These are phyloP conservation scores for Psilocybe sp. DNA, from an alignment of 768 basidiomycete genomes.

Conservation along the genomic window DNA sequence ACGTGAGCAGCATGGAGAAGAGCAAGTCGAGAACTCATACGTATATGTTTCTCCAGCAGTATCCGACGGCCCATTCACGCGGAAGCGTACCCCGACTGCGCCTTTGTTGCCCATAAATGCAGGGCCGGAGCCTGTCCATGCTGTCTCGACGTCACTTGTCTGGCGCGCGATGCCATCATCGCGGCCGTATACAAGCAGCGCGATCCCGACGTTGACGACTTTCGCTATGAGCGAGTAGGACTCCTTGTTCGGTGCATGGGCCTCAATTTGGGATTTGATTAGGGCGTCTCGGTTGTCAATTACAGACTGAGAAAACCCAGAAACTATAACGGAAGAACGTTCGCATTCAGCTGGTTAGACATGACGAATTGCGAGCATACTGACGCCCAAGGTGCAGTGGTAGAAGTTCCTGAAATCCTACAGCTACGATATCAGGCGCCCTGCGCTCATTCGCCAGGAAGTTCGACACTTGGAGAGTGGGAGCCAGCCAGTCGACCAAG, in stretches of 20 bases:
- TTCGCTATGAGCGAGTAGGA: conserved; percentile 76
- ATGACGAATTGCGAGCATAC: conserved; percentile 26
- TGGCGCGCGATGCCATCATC: conserved; percentile 63
- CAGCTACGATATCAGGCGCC: conserved; percentile 84
- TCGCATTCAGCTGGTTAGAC: conserved; percentile 4
- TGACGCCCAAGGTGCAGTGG: conserved; percentile 84
- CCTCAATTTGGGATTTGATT: conserved; percentile 73
- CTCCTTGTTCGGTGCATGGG: conserved; percentile 68
- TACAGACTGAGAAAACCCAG: conserved; percentile 71
- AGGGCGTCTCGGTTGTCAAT: conserved; percentile 67
- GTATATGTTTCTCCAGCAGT: conserved; percentile 75
- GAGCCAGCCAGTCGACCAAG: conserved; percentile 88
- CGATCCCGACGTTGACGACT: conserved; percentile 83
- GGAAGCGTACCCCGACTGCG: conserved; percentile 85
- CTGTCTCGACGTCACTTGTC: conserved; percentile 64
- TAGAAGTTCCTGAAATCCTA: conserved; percentile 92
- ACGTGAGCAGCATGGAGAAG: background rate
- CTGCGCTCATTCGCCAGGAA: conserved; percentile 62
- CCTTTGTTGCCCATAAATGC: conserved; percentile 93
- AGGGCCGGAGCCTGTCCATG: conserved; percentile 73
- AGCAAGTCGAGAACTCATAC: conserved; percentile 43
- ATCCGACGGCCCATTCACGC: conserved; percentile 54
- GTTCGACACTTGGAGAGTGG: conserved; percentile 72
- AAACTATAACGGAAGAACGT: conserved; percentile 43
- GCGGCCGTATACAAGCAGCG: conserved; percentile 81